Evolutionary conservation across 306 rosid genomes (phyloP).

Genomic region (Pyrus betulifolia): DNA sequence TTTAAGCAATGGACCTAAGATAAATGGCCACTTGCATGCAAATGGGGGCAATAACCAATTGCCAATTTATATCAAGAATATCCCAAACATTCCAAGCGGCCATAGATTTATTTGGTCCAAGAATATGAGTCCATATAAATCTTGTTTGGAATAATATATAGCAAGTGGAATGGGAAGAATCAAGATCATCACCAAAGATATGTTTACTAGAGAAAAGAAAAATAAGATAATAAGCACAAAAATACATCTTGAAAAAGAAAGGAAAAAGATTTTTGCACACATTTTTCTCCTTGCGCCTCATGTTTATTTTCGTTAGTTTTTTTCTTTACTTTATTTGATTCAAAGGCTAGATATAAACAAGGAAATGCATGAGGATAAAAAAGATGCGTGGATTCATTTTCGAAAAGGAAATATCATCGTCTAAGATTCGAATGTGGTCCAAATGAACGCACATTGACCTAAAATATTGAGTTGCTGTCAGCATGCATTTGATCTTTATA

Average conservation of each 20-base stretch:
- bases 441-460: constrained; percentile 6
- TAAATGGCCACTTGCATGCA: constrained; percentile 8
- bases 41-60: constrained; percentile 1
- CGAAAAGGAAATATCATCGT: constrained; percentile 2
- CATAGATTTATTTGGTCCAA: constrained; percentile 5
- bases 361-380: background rate
- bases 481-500: constrained; percentile 6
- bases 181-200: constrained; percentile 11
- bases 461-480: background rate
- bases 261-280: no score
- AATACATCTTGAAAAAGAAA: background rate
- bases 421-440: constrained; percentile 1
- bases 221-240: background rate
- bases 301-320: background rate
- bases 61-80: constrained; percentile 25
- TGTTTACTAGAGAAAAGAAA: constrained; percentile 4
- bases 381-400: background rate
- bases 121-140: constrained; percentile 5
- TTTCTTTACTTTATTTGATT: background rate
- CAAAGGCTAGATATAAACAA: background rate
- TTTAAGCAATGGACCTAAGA: background rate
- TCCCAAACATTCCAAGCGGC: constrained; percentile 10
- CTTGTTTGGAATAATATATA: constrained; percentile 21
- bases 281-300: background rate
- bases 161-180: constrained; percentile 37